Conservation (phyloP, 2,329 filamentous ascomycete species). For the Diaporthe eres region DNA sequence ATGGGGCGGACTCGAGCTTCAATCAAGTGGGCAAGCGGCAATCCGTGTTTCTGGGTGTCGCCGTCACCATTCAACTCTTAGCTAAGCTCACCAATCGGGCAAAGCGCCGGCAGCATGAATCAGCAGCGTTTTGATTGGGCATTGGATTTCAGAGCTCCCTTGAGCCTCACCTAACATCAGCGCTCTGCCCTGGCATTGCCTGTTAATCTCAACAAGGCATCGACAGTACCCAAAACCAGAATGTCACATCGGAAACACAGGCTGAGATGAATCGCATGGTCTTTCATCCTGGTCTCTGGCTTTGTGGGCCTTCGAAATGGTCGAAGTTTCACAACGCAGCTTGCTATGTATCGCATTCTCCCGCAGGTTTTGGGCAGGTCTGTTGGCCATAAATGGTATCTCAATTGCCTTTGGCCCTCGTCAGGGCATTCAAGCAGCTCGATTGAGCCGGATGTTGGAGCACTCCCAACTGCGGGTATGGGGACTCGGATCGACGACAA, state of each 20-base stretch:
- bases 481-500: neutral
- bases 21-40: constrained; percentile 25
- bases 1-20: constrained; percentile 45
- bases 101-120: constrained; percentile 25
- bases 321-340: neutral
- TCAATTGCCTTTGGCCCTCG: neutral
- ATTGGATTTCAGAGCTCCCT: neutral
- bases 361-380: neutral
- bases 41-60: constrained; percentile 22
- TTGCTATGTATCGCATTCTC: neutral
- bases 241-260: neutral
- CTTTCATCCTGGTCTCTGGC: too few species aligned
- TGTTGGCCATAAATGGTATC: too few species aligned
- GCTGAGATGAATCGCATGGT: too few species aligned
- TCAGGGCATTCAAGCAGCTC: neutral
- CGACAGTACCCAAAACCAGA: neutral
- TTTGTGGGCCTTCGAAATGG: too few species aligned
- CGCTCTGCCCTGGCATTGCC: neutral
- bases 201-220: neutral
- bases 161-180: constrained; percentile 4
- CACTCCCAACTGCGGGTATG: too few species aligned
- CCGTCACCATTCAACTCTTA: constrained; percentile 38
- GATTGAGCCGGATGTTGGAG: neutral
- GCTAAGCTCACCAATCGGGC: constrained; percentile 33
- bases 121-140: constrained; percentile 32